phyloP scores from a whole-genome alignment of 192 early-diverging fungal species.

The Coemansia sp. region DNA sequence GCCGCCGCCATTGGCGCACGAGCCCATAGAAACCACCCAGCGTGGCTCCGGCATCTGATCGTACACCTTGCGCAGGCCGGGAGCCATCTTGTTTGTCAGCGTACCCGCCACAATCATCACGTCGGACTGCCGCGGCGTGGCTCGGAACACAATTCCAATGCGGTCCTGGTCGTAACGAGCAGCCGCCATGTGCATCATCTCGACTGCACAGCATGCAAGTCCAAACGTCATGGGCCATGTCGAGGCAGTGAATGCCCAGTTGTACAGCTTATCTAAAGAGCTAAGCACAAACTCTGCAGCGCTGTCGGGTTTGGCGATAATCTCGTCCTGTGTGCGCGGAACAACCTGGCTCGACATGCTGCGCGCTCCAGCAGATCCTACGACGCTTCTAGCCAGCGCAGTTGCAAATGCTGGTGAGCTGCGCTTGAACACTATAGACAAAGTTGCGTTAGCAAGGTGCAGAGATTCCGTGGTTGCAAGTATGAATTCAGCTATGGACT shows the following conservation, averaged over 20 bases:
- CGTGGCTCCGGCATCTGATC: slow-evolving; percentile 92
- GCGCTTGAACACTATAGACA: background rate
- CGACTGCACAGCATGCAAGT: slow-evolving; percentile 94
- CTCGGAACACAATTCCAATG: slow-evolving; percentile 95
- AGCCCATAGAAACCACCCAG: slow-evolving; percentile 99
- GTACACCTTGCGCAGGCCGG: slow-evolving; percentile 74
- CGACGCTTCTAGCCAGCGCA: background rate
- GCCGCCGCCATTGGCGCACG: slow-evolving; percentile 94
- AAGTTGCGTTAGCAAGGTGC: slow-evolving; percentile 3
- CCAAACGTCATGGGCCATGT: slow-evolving; percentile 91
- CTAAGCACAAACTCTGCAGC: slow-evolving; percentile 77
- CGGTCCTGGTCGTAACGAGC: slow-evolving; percentile 98
- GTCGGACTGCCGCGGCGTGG: slow-evolving; percentile 95
- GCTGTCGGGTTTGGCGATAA: slow-evolving; percentile 49
- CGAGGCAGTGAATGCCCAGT: slow-evolving; percentile 90
- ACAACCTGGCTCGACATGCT: slow-evolving; percentile 41
- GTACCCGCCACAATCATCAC: slow-evolving; percentile 99
- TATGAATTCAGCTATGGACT: too few species aligned
- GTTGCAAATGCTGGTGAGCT: background rate
- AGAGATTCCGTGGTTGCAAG: too few species aligned
- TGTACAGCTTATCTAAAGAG: slow-evolving; percentile 87
- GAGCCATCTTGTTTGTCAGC: slow-evolving; percentile 99
- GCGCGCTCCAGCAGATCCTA: slow-evolving; percentile 4
- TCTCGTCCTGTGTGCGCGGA: slow-evolving; percentile 51
- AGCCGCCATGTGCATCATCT: slow-evolving; percentile 98